Evolutionary conservation across 257 asterid species (phyloP), one percentile per base, ranked within the genome.

Genomic region (Capsicum pubescens): DNA sequence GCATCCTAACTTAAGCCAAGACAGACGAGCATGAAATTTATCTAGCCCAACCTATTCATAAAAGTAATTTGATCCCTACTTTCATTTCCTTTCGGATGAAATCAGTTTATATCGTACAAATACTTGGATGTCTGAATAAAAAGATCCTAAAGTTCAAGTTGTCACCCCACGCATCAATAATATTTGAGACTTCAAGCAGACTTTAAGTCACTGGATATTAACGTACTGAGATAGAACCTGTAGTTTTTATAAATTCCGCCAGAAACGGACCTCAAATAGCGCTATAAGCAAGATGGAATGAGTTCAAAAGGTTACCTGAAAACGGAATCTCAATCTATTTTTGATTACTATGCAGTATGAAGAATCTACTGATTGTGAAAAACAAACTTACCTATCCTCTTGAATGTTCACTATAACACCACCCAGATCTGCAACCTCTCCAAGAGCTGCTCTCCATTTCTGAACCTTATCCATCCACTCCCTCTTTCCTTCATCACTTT

Each of bases 381-480:
- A 46, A n/a, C 44, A 48, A 0, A 7, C 80, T 21, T 74, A 74
- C 81, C 1, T 21, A 50, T 76, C 15, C 48, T 54, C 64, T 76
- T 76, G 64, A 26, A 26, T 54, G 64, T 14, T 76, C 5, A 76
- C 63, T 76, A 14, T 1, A 26, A 76, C 64, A 76, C 81, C 26
- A 54, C 48, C 48, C 64, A 8, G 54, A 52, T 52, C 48, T 76
- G 81, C 64, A 2, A 76, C 81, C 81, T 76, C 64, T 54, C 50
- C 15, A 14, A 76, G 81, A 76, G 81, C 48, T 52, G 64, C 48
- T 52, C 26, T 76, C 64, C 81, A 76, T 54, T 76, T 76, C 54
- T 4, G 48, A 57, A 76, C 81, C 64, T 76, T 76, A 76, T 54
- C 64, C 1, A 7, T 76, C 81, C 32, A 26, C 50, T 76, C 81